Evolutionary conservation across 1,284 basidiomycete genomes (phyloP), one percentile per base, ranked within the genome.

Genomic region (Ustilago loliicola): DNA sequence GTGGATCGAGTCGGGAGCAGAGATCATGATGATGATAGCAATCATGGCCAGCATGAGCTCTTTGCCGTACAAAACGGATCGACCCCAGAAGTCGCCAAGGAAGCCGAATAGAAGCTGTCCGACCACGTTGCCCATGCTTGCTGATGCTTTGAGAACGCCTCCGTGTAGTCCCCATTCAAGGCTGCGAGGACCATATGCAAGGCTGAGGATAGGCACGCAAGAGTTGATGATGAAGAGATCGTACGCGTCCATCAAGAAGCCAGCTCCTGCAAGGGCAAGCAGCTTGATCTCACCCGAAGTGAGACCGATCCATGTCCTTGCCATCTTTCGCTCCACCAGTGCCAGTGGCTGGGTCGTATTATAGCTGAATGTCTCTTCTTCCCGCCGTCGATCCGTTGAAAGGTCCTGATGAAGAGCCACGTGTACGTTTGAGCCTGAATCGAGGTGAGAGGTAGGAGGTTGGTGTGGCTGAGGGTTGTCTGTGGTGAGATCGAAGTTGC

Each of bases 171-270:
- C 82, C 82, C 82, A 83, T 63, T 67, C 59, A 59, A 83, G 72
- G 75, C 80, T 78, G 66, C 70, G 77, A 64, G 73, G 65, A 36
- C 58, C 61, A 72, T 84, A 84, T 55, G 80, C 80, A 50, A 77
- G 48, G 36, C 82, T 73, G 56, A 82, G 71, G 76, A 84, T 80
- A 23, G 82, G 59, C 68, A 83, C 80, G 66, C 82, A 80, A 61
- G 83, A 70, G 77, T 83, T 83, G 81, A 83, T 79, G 66, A 83
- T 83, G 78, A 83, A 83, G 17, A 83, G 64, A 40, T 83, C 82
- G 71, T 80, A 83, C 25, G 80, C 80, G 66, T 83, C 82, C 80
- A 83, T 81, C 48, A 83, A 66, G 80, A 83, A 84, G 68, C 82
- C 82, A 36, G 81, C 82, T 79, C 81, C 81, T 29, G 82, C 81